A percentile compares a stretch with the other conserved stretches of the same genome.
Evolutionary conservation across 495 filamentous ascomycete genomes (phyloP).

Genomic region (Neurospora tetrasperma): DNA sequence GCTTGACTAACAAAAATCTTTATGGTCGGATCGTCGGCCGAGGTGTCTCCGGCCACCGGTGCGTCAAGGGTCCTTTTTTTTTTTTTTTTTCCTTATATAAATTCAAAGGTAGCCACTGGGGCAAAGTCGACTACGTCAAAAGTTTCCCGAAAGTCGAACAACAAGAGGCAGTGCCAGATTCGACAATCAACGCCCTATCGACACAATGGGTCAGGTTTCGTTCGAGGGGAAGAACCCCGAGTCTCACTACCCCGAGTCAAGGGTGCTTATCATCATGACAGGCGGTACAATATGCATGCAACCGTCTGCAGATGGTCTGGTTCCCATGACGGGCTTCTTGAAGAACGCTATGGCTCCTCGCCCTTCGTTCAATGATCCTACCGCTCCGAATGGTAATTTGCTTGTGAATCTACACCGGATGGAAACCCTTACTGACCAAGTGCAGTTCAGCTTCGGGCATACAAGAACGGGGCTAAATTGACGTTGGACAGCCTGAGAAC

Average conservation of each 20-base stretch:
- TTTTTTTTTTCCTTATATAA: neutral
- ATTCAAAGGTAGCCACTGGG: neutral
- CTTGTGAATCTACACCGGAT: neutral
- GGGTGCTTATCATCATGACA: conserved; percentile 85
- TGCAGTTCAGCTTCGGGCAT: conserved; percentile 27
- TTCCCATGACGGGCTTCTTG: conserved; percentile 73
- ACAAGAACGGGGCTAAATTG: conserved; percentile 29
- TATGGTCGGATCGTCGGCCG: neutral
- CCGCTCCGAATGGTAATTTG: conserved; percentile 23
- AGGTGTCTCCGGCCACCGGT: neutral
- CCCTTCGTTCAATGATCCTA: conserved; percentile 84
- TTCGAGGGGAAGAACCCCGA: conserved; percentile 18
- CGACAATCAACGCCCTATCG: neutral
- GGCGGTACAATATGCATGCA: conserved; percentile 97
- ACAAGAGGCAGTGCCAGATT: neutral
- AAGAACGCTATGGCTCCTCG: conserved; percentile 71
- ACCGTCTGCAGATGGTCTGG: conserved; percentile 51
- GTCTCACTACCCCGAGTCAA: conserved; percentile 51
- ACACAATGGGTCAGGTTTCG: conserved; percentile 16
- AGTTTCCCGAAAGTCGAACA: neutral
- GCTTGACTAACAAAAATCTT: neutral
- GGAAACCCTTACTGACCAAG: conserved; percentile 5
- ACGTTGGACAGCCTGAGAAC: conserved; percentile 56
- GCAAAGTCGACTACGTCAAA: neutral
- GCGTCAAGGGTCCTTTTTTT: neutral